These are phyloP conservation scores for Aspergillus amoenus DNA, from an alignment of 2,329 filamentous ascomycete genomes.

Conservation along the genomic window DNA sequence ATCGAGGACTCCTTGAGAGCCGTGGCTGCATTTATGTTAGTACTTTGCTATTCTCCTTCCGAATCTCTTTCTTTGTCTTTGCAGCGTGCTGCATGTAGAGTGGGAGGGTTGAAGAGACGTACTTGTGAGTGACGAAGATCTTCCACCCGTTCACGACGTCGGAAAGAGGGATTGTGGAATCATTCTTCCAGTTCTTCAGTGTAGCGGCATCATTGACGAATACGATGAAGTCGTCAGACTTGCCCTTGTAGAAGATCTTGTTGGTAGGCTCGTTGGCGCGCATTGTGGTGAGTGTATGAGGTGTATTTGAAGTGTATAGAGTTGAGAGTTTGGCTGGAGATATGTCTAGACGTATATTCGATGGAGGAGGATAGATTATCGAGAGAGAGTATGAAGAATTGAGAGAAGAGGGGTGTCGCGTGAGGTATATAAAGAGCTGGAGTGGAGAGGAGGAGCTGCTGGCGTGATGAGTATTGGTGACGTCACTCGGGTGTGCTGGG, in stretches of 20 bases:
- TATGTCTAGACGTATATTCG: neutral
- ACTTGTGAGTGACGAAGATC: constrained; percentile 89
- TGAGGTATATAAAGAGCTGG: constrained; percentile 8
- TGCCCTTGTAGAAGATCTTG: constrained; percentile 86
- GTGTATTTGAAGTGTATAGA: neutral
- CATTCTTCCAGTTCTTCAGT: constrained; percentile 78
- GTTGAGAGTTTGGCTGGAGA: neutral
- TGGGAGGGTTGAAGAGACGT: neutral
- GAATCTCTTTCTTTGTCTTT: neutral
- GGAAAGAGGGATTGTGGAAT: constrained; percentile 74
- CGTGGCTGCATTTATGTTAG: constrained; percentile 60
- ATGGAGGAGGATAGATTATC: neutral
- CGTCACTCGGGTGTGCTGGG: constrained; percentile 17
- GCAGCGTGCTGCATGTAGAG: neutral
- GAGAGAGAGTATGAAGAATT: neutral
- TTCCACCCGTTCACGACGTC: constrained; percentile 87
- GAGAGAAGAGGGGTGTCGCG: constrained; percentile 7
- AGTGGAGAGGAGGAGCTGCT: neutral
- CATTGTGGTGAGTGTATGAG: constrained; percentile 47
- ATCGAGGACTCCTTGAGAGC: constrained; percentile 77
- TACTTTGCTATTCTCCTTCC: neutral
- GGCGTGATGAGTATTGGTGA: constrained; percentile 15
- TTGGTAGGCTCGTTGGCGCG: constrained; percentile 67
- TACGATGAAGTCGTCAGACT: constrained; percentile 67
- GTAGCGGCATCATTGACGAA: constrained; percentile 50